These are phyloP conservation scores for Aspergillus sp. DNA, from an alignment of 2,329 filamentous ascomycete species.

Conservation along the genomic window DNA sequence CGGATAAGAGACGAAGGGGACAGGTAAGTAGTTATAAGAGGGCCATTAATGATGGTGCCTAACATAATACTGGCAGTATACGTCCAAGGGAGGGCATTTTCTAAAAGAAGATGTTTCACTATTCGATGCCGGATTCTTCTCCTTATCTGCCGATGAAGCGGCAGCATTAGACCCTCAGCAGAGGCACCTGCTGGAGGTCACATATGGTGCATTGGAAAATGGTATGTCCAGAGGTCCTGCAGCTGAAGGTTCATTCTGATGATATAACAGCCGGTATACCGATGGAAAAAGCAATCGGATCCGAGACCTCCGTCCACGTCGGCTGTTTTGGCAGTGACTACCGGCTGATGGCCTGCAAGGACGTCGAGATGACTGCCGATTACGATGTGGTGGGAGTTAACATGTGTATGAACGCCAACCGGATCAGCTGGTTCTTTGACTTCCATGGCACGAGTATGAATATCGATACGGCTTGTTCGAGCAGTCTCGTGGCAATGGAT, in stretches of 20 bases:
- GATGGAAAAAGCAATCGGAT: background rate
- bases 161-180: slow-evolving; percentile 3
- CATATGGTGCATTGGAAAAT: slow-evolving; percentile 3
- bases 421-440: slow-evolving; percentile 12
- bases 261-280: background rate
- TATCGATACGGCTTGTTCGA: slow-evolving; percentile 12
- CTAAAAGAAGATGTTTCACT: slow-evolving; percentile 4
- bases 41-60: background rate
- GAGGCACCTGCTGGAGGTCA: slow-evolving; percentile 1
- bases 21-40: background rate
- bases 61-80: background rate
- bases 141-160: slow-evolving; percentile 5
- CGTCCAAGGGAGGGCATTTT: slow-evolving; percentile 5
- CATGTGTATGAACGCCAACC: slow-evolving; percentile 4
- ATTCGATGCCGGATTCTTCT: slow-evolving; percentile 11
- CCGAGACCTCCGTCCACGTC: background rate
- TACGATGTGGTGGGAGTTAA: slow-evolving; percentile 1
- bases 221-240: background rate
- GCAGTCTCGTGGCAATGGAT: slow-evolving; percentile 5
- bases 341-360: background rate
- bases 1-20: background rate
- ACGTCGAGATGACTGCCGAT: slow-evolving; percentile 1
- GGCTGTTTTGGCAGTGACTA: background rate
- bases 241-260: background rate
- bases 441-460: slow-evolving; percentile 8